Evolutionary conservation across 1,284 basidiomycete species (phyloP).

Genomic region (Ustilago tritici): DNA sequence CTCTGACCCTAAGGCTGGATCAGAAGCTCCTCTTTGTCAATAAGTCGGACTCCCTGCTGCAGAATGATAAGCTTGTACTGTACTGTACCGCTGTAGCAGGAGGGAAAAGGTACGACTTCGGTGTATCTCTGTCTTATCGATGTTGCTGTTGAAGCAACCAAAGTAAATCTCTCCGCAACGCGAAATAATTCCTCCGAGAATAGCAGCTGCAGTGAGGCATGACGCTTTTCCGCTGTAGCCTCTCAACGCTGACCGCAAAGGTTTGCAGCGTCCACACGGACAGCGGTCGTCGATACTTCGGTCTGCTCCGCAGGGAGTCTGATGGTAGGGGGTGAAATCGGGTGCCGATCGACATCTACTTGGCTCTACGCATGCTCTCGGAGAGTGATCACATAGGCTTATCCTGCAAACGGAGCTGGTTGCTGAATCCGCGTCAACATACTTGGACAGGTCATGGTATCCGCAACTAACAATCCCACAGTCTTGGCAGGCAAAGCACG

Average conservation of each 20-base stretch:
- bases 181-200: constrained; percentile 33
- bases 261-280: neutral
- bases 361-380: too few species aligned
- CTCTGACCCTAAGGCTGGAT: neutral
- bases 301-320: neutral
- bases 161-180: constrained; percentile 31
- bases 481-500: neutral
- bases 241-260: neutral
- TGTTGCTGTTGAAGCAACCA: constrained; percentile 3
- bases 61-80: constrained; percentile 7
- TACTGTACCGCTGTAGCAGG: neutral
- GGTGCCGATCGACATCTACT: neutral
- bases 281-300: neutral
- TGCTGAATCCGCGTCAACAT: too few species aligned
- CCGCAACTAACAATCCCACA: neutral
- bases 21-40: neutral
- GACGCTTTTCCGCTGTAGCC: constrained; percentile 3
- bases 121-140: constrained; percentile 40
- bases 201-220: neutral
- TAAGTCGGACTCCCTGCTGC: neutral
- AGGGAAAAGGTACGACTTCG: constrained; percentile 26
- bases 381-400: too few species aligned
- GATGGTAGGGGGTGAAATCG: neutral
- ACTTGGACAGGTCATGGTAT: too few species aligned
- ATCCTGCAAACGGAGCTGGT: too few species aligned